Base-by-base conservation (phyloP, 2,329 filamentous ascomycete genomes). In the Penicillium paneum region DNA sequence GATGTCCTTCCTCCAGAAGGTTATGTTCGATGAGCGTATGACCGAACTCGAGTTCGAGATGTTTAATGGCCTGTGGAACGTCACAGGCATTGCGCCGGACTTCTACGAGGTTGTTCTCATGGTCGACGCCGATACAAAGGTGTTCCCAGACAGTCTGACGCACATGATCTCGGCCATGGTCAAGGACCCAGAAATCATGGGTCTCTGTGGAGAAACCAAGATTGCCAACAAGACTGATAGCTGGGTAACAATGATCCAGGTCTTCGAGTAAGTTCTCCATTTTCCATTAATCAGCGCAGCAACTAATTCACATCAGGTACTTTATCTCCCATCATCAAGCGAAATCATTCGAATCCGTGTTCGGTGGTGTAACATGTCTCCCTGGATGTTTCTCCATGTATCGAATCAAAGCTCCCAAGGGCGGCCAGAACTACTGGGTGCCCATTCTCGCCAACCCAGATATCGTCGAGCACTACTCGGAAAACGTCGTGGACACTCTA, bases 311-410 rank as follows among this genome's bases (percentile, higher is more conserved):
- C 12, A 17, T 5, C 48, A 79, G 75, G 64, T 97, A 97, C 79
- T 99, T 97, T 79, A 94, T 99, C 76, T 97, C 94, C 2, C 94
- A 99, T 74, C 95, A 99, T 73, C 83, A 95, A 67, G 85, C 92
- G 68, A 99, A 99, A 77, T 91, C 93, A 4, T 99, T 99, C 76
- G 94, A 99, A 75, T 97, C 92, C 1, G 89, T 97, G 62, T 99
- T 99, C 75, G 94, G 94, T 76, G 94, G 94, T 88, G 94, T 99
- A 57, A 99, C 94, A 61, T 99, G 94, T 81, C 81, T 99, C 64
- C 94, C 94, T 15, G 94, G 94, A 61, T 99, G 94, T 81, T 99
- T 99, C 86, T 97, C 91, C 82, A 99, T 99, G 95, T 99, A 99
- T 79, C 90, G 94, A 68, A 97, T 99, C 83, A 99, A 99, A 78